phyloP scores from a whole-genome alignment of 1,139 yeast species.

The Magnusiomyces tetraspermus region DNA sequence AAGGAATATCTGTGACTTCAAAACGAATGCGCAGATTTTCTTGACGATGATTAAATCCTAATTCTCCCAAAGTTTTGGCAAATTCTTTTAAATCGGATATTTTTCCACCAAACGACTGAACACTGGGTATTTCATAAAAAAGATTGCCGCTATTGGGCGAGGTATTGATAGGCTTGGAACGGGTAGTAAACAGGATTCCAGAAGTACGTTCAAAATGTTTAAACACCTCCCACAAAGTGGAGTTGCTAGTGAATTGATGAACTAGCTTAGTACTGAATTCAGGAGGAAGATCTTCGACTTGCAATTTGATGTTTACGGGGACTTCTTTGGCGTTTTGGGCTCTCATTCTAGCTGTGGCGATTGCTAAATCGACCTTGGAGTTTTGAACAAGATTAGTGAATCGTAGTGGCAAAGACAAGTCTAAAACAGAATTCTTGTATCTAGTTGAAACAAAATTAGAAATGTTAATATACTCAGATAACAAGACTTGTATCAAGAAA shows the following conservation, averaged over 20 bases:
- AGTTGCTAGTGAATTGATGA: slow-evolving; percentile 19
- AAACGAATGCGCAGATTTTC: slow-evolving; percentile 23
- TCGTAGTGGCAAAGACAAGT: slow-evolving; percentile 24
- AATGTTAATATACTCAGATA: too few relatives aligned
- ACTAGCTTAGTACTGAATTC: slow-evolving; percentile 20
- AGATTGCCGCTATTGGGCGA: slow-evolving; percentile 14
- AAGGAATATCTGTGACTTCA: slow-evolving; percentile 18
- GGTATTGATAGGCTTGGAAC: slow-evolving; percentile 16
- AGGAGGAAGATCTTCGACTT: slow-evolving; percentile 23
- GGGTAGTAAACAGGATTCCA: slow-evolving; percentile 24
- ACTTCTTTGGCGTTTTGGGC: slow-evolving; percentile 7
- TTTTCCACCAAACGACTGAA: slow-evolving; percentile 22
- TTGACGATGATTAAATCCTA: slow-evolving; percentile 24
- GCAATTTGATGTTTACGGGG: slow-evolving; percentile 21
- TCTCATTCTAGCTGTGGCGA: slow-evolving; percentile 14
- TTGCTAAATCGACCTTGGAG: slow-evolving; percentile 24
- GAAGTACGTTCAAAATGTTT: slow-evolving; percentile 22
- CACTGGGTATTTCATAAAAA: slow-evolving; percentile 23
- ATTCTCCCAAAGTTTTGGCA: slow-evolving; percentile 17
- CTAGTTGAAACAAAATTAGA: slow-evolving; percentile 4
- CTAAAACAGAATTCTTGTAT: slow-evolving; percentile 15
- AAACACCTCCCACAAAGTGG: slow-evolving; percentile 23
- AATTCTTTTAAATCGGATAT: slow-evolving; percentile 20
- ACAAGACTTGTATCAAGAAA: neutral
- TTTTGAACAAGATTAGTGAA: slow-evolving; percentile 24